Conservation (phyloP, 2,329 filamentous ascomycete species). For the Apiospora rasikravindrae region DNA sequence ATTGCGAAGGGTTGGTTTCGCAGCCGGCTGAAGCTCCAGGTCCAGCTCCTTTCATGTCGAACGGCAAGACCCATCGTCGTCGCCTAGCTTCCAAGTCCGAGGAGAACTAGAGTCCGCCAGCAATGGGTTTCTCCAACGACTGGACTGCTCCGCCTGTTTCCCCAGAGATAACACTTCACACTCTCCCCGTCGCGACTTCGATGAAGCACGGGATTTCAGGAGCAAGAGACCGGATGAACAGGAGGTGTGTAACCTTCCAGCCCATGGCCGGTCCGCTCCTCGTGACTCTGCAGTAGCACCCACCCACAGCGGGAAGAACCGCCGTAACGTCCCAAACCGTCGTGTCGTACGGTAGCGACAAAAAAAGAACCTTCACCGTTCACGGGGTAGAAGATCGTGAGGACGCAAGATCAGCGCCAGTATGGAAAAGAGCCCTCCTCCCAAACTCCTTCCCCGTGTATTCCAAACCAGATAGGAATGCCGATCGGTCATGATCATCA, state of each 20-base stretch:
- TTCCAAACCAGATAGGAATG: slow-evolving; percentile 1
- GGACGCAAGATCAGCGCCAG: not conserved
- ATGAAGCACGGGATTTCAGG: not conserved
- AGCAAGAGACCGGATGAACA: not conserved
- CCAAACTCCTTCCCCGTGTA: not conserved
- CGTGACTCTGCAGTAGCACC: not conserved
- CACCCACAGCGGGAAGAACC: slow-evolving; percentile 12
- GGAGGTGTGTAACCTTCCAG: not conserved
- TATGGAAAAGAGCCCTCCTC: not conserved
- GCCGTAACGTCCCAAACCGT: not conserved
- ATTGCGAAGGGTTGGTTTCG: not conserved
- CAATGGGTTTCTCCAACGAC: too few species aligned
- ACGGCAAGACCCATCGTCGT: not conserved
- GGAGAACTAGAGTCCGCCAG: too few species aligned
- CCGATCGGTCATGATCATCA: not conserved
- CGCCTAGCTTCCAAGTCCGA: not conserved
- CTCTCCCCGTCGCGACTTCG: too few species aligned
- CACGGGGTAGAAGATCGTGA: not conserved
- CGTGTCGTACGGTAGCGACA: not conserved
- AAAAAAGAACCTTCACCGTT: not conserved
- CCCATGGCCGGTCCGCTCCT: not conserved
- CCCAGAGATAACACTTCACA: too few species aligned
- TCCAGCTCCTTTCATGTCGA: not conserved
- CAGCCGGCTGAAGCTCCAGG: not conserved
- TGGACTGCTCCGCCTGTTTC: too few species aligned